Base-by-base conservation (phyloP, 768 basidiomycete genomes). In the Amanita pallidorosea region DNA sequence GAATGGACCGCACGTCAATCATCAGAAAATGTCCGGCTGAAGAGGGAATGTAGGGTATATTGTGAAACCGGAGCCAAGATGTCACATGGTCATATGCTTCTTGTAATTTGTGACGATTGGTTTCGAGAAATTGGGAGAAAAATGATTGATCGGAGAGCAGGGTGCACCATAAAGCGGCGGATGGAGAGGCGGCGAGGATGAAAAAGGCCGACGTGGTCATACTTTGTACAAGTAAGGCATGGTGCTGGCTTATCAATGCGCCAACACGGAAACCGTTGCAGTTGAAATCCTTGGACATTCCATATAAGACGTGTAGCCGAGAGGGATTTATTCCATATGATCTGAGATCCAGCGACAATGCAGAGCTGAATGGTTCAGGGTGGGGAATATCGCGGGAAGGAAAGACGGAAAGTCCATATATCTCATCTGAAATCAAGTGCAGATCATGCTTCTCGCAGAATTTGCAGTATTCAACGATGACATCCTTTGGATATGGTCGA, bases 241-340 rank as follows among this genome's bases (percentile, higher is more conserved):
- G 45, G 60, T 44, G 5, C 5, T 7, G 7, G 56, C 7, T 59
- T 41, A 59, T 33, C 35, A 63, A 42, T 22, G 56, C 55, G 8
- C 64, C 64, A 23, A 58, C 56, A 34, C 62, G 57, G 35, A 65
- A 54, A 2, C 64, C 64, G 37, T 58, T 61, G 5, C 58, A 57
- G 33, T 60, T 58, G 31, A 65, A 64, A 42, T 65, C 64, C 47
- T 65, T 65, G 23, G 64, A 61, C 53, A 62, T 62, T 2, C 64
- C 61, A 15, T 61, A 61, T n/a, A 65, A 49, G 36, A 60, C 60
- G 33, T 63, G 63, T 2, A 63, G 53, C 5, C 64, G 53, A 7
- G 53, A 36, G 2, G 61, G 58, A 36, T 60, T 55, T 9, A 61
- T 56, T 15, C 54, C 51, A 7, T 57, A 7, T 2, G 49, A 45